These are phyloP conservation scores for Penicillium goetzii DNA, from an alignment of 495 filamentous ascomycete species.

Conservation along the genomic window DNA sequence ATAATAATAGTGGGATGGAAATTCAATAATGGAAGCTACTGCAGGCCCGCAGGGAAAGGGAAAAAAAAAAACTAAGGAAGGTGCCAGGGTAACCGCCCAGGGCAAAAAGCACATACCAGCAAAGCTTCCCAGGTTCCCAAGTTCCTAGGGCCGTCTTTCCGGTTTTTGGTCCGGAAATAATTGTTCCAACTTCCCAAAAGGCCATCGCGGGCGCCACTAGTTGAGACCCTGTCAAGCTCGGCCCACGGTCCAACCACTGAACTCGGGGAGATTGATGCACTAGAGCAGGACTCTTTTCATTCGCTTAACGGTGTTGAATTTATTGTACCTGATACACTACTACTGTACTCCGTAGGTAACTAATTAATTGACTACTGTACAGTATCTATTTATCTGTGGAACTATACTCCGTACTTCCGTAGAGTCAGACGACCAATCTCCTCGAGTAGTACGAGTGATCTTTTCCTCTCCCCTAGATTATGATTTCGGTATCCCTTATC, in stretches of 20 bases:
- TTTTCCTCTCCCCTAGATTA: not conserved
- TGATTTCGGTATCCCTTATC: not conserved
- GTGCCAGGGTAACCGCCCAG: conserved; percentile 21
- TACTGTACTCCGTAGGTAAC: no score
- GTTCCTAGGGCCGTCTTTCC: not conserved
- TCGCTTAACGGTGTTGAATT: not conserved
- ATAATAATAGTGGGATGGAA: not conserved
- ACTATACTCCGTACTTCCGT: not conserved
- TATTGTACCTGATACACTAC: not conserved
- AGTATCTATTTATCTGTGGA: no score
- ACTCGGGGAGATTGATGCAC: not conserved
- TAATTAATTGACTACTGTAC: no score
- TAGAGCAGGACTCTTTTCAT: not conserved
- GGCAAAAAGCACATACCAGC: conserved; percentile 12
- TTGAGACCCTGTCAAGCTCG: conserved; percentile 1
- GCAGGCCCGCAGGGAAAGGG: not conserved
- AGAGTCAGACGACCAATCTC: not conserved
- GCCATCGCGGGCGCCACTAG: conserved; percentile 5
- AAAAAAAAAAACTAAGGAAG: not conserved
- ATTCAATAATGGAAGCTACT: conserved; percentile 1
- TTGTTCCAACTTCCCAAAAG: not conserved
- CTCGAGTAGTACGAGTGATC: not conserved
- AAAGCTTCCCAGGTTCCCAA: not conserved
- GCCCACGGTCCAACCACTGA: not conserved
- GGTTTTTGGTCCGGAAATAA: not conserved